Conservation (phyloP, 495 filamentous ascomycete species). For the Xylaria curta region DNA sequence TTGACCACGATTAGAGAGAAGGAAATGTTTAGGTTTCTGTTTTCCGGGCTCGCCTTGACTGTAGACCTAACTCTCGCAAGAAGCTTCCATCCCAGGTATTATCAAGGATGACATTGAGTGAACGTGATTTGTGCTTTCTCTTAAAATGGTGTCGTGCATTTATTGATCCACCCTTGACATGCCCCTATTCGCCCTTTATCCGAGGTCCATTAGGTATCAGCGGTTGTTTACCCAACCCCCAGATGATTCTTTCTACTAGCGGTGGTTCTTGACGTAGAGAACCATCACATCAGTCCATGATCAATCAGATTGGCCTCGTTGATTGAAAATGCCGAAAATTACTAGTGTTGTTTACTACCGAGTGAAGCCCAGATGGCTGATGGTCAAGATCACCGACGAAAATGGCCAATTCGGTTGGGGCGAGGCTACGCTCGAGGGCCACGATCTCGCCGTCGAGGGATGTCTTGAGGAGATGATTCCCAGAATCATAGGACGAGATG, state of each 20-base stretch:
- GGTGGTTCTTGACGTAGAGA: neutral
- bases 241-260: neutral
- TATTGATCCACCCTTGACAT: neutral
- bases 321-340: slow-evolving; percentile 22
- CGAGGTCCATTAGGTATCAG: neutral
- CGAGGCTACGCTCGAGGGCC: slow-evolving; percentile 69
- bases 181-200: neutral
- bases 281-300: neutral
- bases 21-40: neutral
- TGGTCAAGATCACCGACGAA: slow-evolving; percentile 69
- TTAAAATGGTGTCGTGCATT: neutral
- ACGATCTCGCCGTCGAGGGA: slow-evolving; percentile 68
- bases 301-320: neutral
- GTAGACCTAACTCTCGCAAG: neutral
- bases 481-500: slow-evolving; percentile 64
- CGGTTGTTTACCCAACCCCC: neutral
- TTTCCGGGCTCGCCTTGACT: neutral
- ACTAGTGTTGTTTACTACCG: slow-evolving; percentile 54
- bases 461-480: slow-evolving; percentile 63
- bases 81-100: neutral
- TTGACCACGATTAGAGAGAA: neutral
- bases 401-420: slow-evolving; percentile 67
- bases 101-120: neutral
- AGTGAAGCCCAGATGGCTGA: slow-evolving; percentile 69
- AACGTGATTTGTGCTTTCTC: neutral